Evolutionary conservation across 352 stramenopile genomes (phyloP).

Genomic region (Albugo laibachii): DNA sequence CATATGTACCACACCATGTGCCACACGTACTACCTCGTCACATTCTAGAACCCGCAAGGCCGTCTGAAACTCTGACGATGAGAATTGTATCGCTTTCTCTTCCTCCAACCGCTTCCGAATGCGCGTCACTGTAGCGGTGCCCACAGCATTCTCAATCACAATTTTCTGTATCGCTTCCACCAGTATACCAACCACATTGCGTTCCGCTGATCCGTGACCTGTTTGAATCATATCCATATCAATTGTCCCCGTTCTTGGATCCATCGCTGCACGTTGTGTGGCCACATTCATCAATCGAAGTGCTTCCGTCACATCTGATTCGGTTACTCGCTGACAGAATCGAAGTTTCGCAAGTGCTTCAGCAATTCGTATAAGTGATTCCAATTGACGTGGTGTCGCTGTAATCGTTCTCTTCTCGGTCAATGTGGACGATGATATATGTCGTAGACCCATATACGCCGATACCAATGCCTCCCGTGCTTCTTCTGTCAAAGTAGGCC

Average conservation of each 20-base stretch:
- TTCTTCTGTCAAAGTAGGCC: constrained; percentile 81
- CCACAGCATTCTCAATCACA: constrained; percentile 27
- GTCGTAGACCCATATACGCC: constrained; percentile 85
- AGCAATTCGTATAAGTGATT: constrained; percentile 96
- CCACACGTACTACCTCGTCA: constrained; percentile 84
- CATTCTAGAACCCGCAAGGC: constrained; percentile 79
- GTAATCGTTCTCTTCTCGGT: constrained; percentile 90
- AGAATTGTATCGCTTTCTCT: constrained; percentile 52
- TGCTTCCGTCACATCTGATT: constrained; percentile 87
- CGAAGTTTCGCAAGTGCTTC: constrained; percentile 93
- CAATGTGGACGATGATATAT: constrained; percentile 26
- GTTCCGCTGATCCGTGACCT: constrained; percentile 78
- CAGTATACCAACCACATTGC: constrained; percentile 47
- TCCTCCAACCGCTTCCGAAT: constrained; percentile 74
- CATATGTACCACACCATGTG: constrained; percentile 26
- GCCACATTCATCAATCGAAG: constrained; percentile 94
- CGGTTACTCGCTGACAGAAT: constrained; percentile 44
- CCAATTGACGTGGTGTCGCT: constrained; percentile 94
- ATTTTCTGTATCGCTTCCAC: constrained; percentile 34
- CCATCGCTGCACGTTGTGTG: constrained; percentile 93
- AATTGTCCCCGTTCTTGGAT: constrained; percentile 95
- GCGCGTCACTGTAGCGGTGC: constrained; percentile 71
- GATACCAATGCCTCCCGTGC: constrained; percentile 81
- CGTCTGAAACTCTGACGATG: constrained; percentile 75
- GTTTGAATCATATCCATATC: constrained; percentile 99